phyloP scores from a whole-genome alignment of 148 eudicot species.

The Linanthus parryae region DNA sequence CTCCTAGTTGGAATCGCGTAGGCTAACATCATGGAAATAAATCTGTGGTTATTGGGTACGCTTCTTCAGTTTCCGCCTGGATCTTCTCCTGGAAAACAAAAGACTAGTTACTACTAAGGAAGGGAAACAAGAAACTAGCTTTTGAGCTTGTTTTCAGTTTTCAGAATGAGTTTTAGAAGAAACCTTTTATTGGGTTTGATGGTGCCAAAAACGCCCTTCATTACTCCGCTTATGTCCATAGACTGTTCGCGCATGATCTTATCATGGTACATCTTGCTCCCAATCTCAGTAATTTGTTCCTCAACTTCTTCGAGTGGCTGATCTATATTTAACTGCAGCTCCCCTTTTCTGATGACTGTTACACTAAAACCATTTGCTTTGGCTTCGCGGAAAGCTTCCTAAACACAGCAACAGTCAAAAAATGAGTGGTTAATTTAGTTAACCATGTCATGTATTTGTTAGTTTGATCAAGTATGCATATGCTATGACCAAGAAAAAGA shows the following conservation, averaged over 20 bases:
- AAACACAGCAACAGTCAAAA: constrained; percentile 1
- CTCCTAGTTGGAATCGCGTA: too few species aligned
- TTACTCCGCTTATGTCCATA: constrained; percentile 54
- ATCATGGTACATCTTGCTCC: constrained; percentile 87
- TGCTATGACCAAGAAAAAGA: too few species aligned
- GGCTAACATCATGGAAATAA: too few species aligned
- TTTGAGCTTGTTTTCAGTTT: background rate
- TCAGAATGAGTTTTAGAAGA: background rate
- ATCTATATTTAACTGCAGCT: constrained; percentile 70
- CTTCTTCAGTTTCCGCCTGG: constrained; percentile 36
- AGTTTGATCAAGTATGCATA: too few species aligned
- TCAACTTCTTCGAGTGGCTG: constrained; percentile 87
- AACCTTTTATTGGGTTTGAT: constrained; percentile 58
- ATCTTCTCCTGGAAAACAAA: constrained; percentile 32
- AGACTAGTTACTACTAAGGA: background rate
- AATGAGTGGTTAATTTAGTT: too few species aligned
- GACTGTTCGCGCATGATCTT: constrained; percentile 62
- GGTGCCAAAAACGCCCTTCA: constrained; percentile 71
- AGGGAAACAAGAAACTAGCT: background rate
- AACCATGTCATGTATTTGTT: too few species aligned
- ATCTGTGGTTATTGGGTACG: constrained; percentile 28
- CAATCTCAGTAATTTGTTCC: constrained; percentile 65
- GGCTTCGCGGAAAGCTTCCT: constrained; percentile 81
- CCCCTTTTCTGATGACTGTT: constrained; percentile 77
- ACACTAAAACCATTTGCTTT: constrained; percentile 80